A percentile compares a stretch with the other conserved stretches of the same genome.
Evolutionary conservation across 495 filamentous ascomycete genomes (phyloP).

Genomic region (Astrothelium subdiscretum): DNA sequence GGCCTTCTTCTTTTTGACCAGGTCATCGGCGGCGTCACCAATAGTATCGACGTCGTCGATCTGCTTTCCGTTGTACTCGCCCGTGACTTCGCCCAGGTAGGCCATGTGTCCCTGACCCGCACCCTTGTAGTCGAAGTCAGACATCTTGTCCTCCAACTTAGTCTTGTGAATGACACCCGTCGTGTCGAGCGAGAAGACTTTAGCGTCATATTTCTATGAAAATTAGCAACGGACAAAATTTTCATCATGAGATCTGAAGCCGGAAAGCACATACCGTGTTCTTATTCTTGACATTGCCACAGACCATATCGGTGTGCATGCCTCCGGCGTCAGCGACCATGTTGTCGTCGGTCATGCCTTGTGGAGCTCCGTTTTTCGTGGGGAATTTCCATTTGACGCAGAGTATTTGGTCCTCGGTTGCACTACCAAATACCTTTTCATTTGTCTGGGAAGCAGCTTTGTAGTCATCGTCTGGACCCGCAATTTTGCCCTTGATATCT

Average conservation of each 20-base stretch:
- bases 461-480: neutral
- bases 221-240: too few species aligned
- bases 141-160: neutral
- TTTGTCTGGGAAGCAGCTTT: neutral
- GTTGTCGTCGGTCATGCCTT: neutral
- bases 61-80: neutral
- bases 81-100: neutral
- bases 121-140: neutral
- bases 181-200: too few species aligned
- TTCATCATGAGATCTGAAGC: too few species aligned
- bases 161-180: too few species aligned
- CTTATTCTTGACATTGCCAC: neutral
- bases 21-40: neutral
- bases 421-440: neutral
- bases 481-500: neutral
- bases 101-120: neutral
- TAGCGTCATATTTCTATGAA: too few species aligned
- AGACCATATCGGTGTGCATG: neutral
- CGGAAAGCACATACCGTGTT: neutral
- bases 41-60: neutral
- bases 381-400: neutral
- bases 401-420: neutral
- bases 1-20: neutral
- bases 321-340: neutral
- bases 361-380: neutral